Conservation (phyloP, 1,139 yeast species). For the Nakaseomyces sp. region DNA sequence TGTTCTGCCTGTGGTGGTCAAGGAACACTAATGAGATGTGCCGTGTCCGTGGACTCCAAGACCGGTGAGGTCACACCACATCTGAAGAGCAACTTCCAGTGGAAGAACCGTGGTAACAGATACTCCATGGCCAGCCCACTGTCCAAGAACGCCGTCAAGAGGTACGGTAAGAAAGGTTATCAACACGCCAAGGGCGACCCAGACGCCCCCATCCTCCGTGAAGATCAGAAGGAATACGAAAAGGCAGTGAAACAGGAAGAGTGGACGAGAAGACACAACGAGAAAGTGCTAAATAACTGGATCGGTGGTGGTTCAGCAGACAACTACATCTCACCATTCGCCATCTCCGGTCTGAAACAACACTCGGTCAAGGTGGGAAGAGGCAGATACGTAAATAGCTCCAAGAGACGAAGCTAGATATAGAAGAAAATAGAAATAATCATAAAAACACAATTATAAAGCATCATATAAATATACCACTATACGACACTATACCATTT, state of each 20-base stretch:
- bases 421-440: no score
- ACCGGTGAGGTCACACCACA: slow-evolving; percentile 88
- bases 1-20: slow-evolving; percentile 94
- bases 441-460: no score
- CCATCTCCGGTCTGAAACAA: slow-evolving; percentile 52
- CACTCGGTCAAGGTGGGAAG: slow-evolving; percentile 73
- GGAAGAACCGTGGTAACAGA: slow-evolving; percentile 84
- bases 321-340: slow-evolving; percentile 83
- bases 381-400: slow-evolving; percentile 72
- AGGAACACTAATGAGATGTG: slow-evolving; percentile 78
- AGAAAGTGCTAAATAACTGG: slow-evolving; percentile 78
- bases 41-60: slow-evolving; percentile 70
- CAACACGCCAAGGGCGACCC: slow-evolving; percentile 58
- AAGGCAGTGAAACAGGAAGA: slow-evolving; percentile 80
- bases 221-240: slow-evolving; percentile 89
- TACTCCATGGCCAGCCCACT: slow-evolving; percentile 70
- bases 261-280: slow-evolving; percentile 82
- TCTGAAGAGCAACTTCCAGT: slow-evolving; percentile 81
- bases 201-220: slow-evolving; percentile 53
- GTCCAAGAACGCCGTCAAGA: slow-evolving; percentile 53
- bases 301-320: slow-evolving; percentile 91
- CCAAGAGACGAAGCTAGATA: slow-evolving; percentile 33
- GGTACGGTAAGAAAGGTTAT: slow-evolving; percentile 62
- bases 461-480: no score
- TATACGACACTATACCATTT: no score